Conservation (phyloP, 352 stramenopile species). For the Pythium myriotylum region DNA sequence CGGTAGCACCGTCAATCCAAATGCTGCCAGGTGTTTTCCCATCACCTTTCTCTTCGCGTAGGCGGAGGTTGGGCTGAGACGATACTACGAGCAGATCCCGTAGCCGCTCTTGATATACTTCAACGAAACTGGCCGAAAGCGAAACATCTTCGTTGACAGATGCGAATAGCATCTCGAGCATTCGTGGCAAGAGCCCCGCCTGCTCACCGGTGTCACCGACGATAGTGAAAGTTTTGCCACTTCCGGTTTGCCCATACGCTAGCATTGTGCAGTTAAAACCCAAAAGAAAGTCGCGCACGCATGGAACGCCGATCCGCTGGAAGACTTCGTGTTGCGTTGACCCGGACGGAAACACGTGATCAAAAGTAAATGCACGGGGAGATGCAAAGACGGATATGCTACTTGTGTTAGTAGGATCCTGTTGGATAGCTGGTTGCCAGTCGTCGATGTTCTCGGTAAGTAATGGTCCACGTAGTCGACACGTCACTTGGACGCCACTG, state of each 20-base stretch:
- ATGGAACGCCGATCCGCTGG: slow-evolving; percentile 42
- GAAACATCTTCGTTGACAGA: slow-evolving; percentile 31
- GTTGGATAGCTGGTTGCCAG: slow-evolving; percentile 6
- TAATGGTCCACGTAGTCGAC: slow-evolving; percentile 41
- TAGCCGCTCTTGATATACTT: slow-evolving; percentile 75
- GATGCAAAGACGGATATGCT: slow-evolving; percentile 21
- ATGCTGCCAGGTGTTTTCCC: slow-evolving; percentile 18
- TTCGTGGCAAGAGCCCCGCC: slow-evolving; percentile 43
- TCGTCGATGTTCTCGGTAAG: slow-evolving; percentile 10
- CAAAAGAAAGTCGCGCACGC: slow-evolving; percentile 51
- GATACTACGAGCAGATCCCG: slow-evolving; percentile 47
- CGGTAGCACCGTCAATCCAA: slow-evolving; percentile 53
- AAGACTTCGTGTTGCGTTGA: slow-evolving; percentile 55
- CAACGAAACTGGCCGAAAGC: slow-evolving; percentile 58
- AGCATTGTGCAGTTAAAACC: slow-evolving; percentile 80
- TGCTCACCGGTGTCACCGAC: slow-evolving; percentile 31
- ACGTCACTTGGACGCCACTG: slow-evolving; percentile 61
- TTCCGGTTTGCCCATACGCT: slow-evolving; percentile 71
- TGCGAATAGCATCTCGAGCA: slow-evolving; percentile 39
- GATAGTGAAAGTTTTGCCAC: slow-evolving; percentile 68
- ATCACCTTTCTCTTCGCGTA: slow-evolving; percentile 42
- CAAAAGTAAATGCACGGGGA: slow-evolving; percentile 37
- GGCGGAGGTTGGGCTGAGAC: slow-evolving; percentile 8
- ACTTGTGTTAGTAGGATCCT: not conserved
- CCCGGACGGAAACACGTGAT: slow-evolving; percentile 42